Evolutionary conservation across 176 grass and related monocot genomes (phyloP).

Genomic region (Ampelocalamus luodianensis): DNA sequence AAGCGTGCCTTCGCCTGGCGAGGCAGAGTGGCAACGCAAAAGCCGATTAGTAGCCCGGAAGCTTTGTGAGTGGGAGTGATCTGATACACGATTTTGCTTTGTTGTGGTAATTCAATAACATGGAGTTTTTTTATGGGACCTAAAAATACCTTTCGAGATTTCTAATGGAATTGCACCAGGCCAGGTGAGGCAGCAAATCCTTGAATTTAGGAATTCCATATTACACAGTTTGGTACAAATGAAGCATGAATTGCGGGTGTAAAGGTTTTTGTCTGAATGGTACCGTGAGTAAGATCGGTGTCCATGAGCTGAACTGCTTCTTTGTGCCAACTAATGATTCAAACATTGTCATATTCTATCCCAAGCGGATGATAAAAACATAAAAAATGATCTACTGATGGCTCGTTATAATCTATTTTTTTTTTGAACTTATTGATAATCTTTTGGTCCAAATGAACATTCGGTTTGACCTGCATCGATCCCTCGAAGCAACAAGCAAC

Average conservation of each 20-base stretch:
- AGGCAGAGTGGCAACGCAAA: slow-evolving; percentile 27
- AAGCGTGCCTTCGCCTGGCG: slow-evolving; percentile 57
- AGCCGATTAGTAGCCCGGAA: slow-evolving; percentile 22
- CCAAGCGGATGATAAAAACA: neutral
- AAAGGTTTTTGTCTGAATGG: neutral
- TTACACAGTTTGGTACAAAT: slow-evolving; percentile 21
- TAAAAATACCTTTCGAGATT: slow-evolving; percentile 31
- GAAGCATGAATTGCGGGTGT: neutral
- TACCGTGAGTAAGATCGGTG: no score
- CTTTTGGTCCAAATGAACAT: neutral
- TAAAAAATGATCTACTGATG: neutral
- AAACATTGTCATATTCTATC: neutral
- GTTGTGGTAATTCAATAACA: slow-evolving; percentile 42
- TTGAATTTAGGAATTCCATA: neutral
- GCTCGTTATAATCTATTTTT: neutral
- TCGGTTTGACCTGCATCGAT: neutral
- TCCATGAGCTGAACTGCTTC: no score
- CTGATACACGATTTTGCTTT: neutral
- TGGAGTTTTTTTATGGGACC: slow-evolving; percentile 21
- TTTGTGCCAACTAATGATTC: no score
- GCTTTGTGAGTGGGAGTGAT: neutral
- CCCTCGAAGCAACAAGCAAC: neutral
- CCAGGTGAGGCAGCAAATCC: neutral
- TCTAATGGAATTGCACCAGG: slow-evolving; percentile 17
- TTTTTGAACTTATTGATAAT: no score